These are phyloP conservation scores for Laguncularia racemosa DNA, from an alignment of 345 rosid genomes.

Conservation along the genomic window DNA sequence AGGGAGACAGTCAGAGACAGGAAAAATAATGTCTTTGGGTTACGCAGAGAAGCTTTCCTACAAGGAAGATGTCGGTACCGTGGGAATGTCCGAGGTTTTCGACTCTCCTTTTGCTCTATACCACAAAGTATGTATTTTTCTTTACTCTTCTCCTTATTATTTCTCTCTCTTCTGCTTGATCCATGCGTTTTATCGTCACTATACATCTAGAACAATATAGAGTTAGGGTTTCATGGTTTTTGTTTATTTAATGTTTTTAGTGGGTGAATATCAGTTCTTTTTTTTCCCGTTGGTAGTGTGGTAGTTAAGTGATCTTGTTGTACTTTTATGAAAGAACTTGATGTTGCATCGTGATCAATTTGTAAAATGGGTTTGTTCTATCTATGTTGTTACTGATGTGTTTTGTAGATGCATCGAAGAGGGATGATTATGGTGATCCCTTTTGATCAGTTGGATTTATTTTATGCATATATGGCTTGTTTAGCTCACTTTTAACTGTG, in stretches of 20 bases:
- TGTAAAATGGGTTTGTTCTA: too few species aligned
- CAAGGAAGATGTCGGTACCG: constrained; percentile 28
- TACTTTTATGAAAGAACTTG: too few species aligned
- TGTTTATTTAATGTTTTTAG: not conserved
- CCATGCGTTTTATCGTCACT: not conserved
- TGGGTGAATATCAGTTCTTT: not conserved
- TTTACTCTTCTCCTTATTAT: not conserved
- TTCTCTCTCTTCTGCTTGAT: not conserved
- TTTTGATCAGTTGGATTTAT: too few species aligned
- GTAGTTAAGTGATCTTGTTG: not conserved
- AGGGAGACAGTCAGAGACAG: not conserved
- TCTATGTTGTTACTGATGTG: too few species aligned
- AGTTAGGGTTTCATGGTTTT: too few species aligned
- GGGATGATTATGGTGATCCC: too few species aligned
- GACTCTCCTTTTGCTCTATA: constrained; percentile 23
- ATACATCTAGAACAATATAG: too few species aligned
- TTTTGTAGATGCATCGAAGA: too few species aligned
- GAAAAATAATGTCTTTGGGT: constrained; percentile 27
- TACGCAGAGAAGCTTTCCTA: constrained; percentile 38
- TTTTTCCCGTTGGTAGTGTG: not conserved
- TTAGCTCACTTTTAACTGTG: too few species aligned
- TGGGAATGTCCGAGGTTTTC: constrained; percentile 37
- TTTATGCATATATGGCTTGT: too few species aligned
- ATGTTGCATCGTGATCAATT: too few species aligned
- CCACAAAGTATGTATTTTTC: constrained; percentile 20